Base-by-base conservation (phyloP, 176 grass and related monocot species). In the Oryza nivara region DNA sequence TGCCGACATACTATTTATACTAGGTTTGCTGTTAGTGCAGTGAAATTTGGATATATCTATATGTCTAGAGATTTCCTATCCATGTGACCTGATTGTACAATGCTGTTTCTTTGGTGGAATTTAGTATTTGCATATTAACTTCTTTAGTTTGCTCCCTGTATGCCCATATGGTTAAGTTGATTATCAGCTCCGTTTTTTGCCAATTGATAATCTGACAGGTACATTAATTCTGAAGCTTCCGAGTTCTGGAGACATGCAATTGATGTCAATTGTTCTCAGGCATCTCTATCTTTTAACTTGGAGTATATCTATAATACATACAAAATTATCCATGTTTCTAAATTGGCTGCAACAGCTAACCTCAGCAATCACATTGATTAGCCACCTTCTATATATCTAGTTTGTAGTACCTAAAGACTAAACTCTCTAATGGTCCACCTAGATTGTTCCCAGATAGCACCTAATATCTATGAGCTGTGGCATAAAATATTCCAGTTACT, bases 51-150 rank as follows among this genome's bases (percentile, higher is more conserved):
- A 22, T 11, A 44, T 20, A 9, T 22, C 10, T 48, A 25, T 23
- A 26, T 66, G 22, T 17, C n/a, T 63, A 35, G 22, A 77, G 34
- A 84, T 84, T 84, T 67, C 68, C 34, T 68, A 26, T 54, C n/a
- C 74, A 69, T 32, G 64, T 76, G 51, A 44, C 30, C 66, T 23
- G 38, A 12, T 61, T 65, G 20, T 44, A 66, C 23, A 4, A 67
- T 67, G 25, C 17, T 77, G 30, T 11, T n/a, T 63, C 19, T 26
- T 28, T 26, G 34, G 11, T 41, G 32, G 32, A 36, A 61, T 25
- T 63, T 3, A 61, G 17, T 10, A 76, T 20, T 35, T 75, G 16
- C 28, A 36, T 4, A 23, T 73, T 73, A 73, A 47, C 44, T 47
- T 73, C 20, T 72, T 72, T 72, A 25, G 43, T 72, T 45, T 72